These are phyloP conservation scores for Calonectria pseudoreteaudii DNA, from an alignment of 2,329 filamentous ascomycete species.

Conservation along the genomic window DNA sequence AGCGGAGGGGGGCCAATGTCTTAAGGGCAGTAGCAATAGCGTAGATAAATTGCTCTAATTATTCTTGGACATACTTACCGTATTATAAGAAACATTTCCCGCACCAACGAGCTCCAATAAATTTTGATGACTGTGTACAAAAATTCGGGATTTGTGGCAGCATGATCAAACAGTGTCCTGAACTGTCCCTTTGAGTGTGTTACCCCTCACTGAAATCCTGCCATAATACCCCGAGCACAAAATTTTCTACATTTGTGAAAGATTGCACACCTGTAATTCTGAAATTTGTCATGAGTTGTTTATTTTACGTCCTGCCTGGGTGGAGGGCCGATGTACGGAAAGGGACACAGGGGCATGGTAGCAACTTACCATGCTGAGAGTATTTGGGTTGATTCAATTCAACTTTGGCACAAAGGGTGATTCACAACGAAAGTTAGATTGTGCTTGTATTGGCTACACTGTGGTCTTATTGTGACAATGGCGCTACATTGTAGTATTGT, in stretches of 20 bases:
- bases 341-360: not conserved
- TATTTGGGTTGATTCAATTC: not conserved
- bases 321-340: too few species aligned
- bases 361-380: not conserved
- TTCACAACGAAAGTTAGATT: not conserved
- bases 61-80: not conserved
- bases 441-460: not conserved
- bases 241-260: too few species aligned
- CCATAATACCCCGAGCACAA: too few species aligned
- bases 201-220: not conserved
- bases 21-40: not conserved
- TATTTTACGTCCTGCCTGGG: too few species aligned
- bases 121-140: not conserved
- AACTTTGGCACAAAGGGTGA: not conserved
- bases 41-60: not conserved
- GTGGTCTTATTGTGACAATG: not conserved
- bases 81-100: not conserved
- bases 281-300: too few species aligned
- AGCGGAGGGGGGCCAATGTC: not conserved
- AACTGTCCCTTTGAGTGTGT: not conserved
- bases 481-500: not conserved
- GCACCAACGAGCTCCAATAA: too few species aligned
- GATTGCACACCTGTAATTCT: too few species aligned
- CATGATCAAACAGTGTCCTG: not conserved
- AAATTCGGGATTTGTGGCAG: not conserved